Evolutionary conservation across 2,329 filamentous ascomycete genomes (phyloP).

Genomic region (Sporothrix brunneoviolacea): DNA sequence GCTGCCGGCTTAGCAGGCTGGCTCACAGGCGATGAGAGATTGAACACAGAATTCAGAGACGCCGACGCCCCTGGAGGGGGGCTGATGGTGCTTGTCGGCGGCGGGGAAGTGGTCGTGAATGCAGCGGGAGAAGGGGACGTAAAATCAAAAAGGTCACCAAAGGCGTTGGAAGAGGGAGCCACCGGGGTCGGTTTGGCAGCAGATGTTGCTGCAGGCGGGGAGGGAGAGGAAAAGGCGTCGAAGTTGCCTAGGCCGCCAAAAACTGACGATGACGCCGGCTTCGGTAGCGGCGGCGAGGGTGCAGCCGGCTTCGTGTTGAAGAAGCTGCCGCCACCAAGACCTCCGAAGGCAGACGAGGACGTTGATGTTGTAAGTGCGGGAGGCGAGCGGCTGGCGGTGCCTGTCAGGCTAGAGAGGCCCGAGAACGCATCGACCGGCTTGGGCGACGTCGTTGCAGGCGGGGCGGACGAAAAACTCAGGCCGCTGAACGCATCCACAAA

Average conservation of each 20-base stretch:
- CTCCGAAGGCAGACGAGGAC: slow-evolving; percentile 41
- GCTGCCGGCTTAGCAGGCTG: slow-evolving; percentile 32
- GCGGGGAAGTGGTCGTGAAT: slow-evolving; percentile 35
- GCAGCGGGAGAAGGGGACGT: slow-evolving; percentile 43
- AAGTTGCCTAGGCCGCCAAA: slow-evolving; percentile 57
- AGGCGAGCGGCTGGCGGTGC: slow-evolving; percentile 25
- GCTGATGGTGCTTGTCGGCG: slow-evolving; percentile 30
- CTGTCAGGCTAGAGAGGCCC: slow-evolving; percentile 8
- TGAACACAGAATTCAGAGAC: slow-evolving; percentile 66
- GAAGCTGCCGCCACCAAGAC: slow-evolving; percentile 68
- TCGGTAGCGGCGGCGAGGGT: neutral
- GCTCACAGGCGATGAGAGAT: slow-evolving; percentile 55
- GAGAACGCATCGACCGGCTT: slow-evolving; percentile 19
- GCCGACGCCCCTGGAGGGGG: slow-evolving; percentile 30
- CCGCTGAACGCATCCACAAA: slow-evolving; percentile 27
- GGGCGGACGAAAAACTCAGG: slow-evolving; percentile 37
- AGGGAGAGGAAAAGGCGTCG: slow-evolving; percentile 19
- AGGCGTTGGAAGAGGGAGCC: slow-evolving; percentile 44
- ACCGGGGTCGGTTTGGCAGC: slow-evolving; percentile 28
- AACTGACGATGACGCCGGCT: slow-evolving; percentile 11
- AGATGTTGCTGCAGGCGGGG: slow-evolving; percentile 28
- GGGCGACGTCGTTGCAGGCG: slow-evolving; percentile 24
- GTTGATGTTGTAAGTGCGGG: slow-evolving; percentile 17
- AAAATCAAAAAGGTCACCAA: slow-evolving; percentile 80
- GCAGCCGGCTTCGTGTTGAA: slow-evolving; percentile 68